Percentiles rank a stretch among this genome's conserved stretches.
Evolutionary conservation across 129 eudicot genomes (phyloP).

Genomic region (Lonicera japonica): DNA sequence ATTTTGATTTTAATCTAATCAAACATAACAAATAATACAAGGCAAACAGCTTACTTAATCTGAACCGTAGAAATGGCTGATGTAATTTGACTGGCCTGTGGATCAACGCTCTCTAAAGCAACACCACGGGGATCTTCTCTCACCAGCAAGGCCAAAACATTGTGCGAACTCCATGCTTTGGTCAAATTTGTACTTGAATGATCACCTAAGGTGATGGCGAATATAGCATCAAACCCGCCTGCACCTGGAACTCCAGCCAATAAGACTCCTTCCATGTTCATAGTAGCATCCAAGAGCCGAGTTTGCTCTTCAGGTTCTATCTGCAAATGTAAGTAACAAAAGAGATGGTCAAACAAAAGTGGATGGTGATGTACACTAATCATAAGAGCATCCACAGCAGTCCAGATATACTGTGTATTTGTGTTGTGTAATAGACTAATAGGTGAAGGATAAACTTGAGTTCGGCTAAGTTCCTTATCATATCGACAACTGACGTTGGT

Average conservation of each 20-base stretch:
- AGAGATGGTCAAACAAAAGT: constrained; percentile 10
- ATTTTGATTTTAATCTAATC: no score
- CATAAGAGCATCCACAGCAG: no score
- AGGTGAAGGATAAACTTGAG: no score
- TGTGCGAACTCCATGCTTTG: constrained; percentile 59
- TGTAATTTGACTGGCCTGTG: constrained; percentile 54
- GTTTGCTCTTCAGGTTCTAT: constrained; percentile 95
- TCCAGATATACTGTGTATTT: no score
- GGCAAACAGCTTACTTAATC: constrained; percentile 22
- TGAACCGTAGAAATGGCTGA: constrained; percentile 50
- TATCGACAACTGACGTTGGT: no score
- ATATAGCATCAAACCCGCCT: constrained; percentile 98
- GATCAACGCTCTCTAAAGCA: constrained; percentile 61
- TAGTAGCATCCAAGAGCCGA: constrained; percentile 70
- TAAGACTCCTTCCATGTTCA: constrained; percentile 74
- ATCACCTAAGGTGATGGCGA: constrained; percentile 77
- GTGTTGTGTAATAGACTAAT: no score
- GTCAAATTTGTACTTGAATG: constrained; percentile 45
- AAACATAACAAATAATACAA: constrained; percentile 4
- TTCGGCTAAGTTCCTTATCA: no score
- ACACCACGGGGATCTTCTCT: constrained; percentile 95
- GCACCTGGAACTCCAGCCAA: constrained; percentile 99
- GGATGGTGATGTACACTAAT: not conserved
- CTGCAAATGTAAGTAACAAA: constrained; percentile 27
- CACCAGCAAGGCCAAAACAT: constrained; percentile 83